These are phyloP conservation scores for Fimicolochytrium jonesii DNA, from an alignment of 192 early-diverging fungal species.

Conservation along the genomic window DNA sequence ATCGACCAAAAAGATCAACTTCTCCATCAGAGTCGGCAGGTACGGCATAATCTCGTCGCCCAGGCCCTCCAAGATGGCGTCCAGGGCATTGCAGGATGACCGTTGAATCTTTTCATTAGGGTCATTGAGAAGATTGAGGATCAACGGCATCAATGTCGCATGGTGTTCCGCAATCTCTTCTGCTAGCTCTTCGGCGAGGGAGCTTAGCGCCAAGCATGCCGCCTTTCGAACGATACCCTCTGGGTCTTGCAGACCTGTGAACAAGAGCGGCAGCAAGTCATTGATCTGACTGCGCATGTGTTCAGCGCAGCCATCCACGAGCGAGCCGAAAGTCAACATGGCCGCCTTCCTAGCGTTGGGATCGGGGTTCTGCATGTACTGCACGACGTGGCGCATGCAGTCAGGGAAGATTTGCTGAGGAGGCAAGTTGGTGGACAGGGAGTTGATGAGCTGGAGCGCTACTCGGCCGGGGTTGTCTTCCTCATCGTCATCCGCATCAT, in stretches of 20 bases:
- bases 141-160: conserved; percentile 74
- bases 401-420: conserved; percentile 85
- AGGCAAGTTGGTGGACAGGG: conserved; percentile 75
- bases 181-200: conserved; percentile 66
- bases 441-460: conserved; percentile 68
- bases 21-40: conserved; percentile 77
- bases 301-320: conserved; percentile 85
- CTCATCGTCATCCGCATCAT: conserved; percentile 71
- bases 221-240: conserved; percentile 75
- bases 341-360: conserved; percentile 77
- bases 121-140: conserved; percentile 82
- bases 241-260: conserved; percentile 74
- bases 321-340: conserved; percentile 79
- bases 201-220: conserved; percentile 78
- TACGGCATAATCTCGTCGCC: conserved; percentile 77
- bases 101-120: conserved; percentile 66
- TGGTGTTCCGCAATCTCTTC: conserved; percentile 77
- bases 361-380: conserved; percentile 74
- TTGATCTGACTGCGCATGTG: conserved; percentile 71
- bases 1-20: conserved; percentile 71
- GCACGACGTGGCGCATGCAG: conserved; percentile 64
- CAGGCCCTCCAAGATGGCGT: conserved; percentile 84
- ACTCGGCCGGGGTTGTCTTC: conserved; percentile 77
- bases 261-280: conserved; percentile 74
- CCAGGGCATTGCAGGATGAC: conserved; percentile 78